Evolutionary conservation across 192 early-diverging fungal genomes (phyloP).

Genomic region (Rhizoclosmatium sp.): DNA sequence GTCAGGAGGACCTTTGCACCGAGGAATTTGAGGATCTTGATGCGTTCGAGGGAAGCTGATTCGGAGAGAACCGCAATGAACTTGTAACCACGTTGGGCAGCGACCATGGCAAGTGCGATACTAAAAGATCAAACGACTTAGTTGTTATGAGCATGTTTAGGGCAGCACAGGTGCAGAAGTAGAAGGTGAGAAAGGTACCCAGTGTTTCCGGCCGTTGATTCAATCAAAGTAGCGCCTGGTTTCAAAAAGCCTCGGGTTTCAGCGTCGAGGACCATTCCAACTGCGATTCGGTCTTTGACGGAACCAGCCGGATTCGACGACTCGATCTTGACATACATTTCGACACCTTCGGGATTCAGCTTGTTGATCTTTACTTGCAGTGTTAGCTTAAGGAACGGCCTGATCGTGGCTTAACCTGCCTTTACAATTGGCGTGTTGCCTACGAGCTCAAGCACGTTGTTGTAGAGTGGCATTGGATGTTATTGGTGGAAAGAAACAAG

Average conservation of each 20-base stretch:
- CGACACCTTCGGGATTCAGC: conserved; percentile 64
- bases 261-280: conserved; percentile 92
- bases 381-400: background rate
- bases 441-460: conserved; percentile 4
- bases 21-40: conserved; percentile 50
- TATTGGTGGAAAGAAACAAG: background rate
- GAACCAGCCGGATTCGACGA: conserved; percentile 97
- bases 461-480: background rate
- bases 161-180: background rate
- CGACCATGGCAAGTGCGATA: conserved; percentile 7
- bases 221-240: conserved; percentile 87
- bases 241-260: conserved; percentile 84
- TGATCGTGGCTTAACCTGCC: background rate
- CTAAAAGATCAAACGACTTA: background rate
- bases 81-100: background rate
- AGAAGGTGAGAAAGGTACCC: conserved; percentile 53
- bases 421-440: conserved; percentile 20
- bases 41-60: conserved; percentile 7
- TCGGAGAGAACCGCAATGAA: conserved; percentile 4
- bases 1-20: conserved; percentile 51
- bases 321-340: conserved; percentile 94
- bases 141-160: too few species aligned
- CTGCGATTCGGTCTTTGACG: conserved; percentile 97
- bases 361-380: conserved; percentile 43
- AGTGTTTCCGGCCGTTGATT: conserved; percentile 77